These are phyloP conservation scores for Paramecium biaurelia DNA, from an alignment of 73 alveolate species.

Conservation along the genomic window DNA sequence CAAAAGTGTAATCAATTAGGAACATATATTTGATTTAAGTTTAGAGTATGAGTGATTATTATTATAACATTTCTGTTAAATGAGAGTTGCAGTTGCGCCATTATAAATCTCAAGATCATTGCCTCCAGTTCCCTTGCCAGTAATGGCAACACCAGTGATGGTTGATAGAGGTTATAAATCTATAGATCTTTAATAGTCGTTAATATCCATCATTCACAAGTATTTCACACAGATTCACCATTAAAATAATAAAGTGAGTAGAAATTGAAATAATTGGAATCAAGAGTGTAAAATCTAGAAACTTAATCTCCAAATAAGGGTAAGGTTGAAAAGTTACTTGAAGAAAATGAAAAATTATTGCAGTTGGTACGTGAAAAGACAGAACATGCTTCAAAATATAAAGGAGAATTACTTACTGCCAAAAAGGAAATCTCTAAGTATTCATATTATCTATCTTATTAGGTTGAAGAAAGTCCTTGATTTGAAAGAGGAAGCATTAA, in stretches of 20 bases:
- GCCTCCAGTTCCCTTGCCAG: slow-evolving; percentile 33
- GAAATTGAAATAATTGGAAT: slow-evolving; percentile 24
- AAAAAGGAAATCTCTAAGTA: slow-evolving; percentile 40
- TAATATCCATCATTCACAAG: slow-evolving; percentile 47
- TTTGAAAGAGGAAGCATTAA: slow-evolving; percentile 39
- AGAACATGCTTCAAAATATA: not conserved
- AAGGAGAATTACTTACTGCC: slow-evolving; percentile 45
- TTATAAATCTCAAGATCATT: slow-evolving; percentile 15
- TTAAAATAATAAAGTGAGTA: not conserved
- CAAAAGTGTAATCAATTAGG: not conserved
- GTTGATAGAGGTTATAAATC: slow-evolving; percentile 25
- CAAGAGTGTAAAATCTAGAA: slow-evolving; percentile 16
- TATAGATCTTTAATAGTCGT: not conserved
- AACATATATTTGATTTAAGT: slow-evolving; percentile 49
- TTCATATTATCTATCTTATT: not conserved
- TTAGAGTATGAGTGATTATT: slow-evolving; percentile 47
- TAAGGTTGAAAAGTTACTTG: not conserved
- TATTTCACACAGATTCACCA: slow-evolving; percentile 37
- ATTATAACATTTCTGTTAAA: slow-evolving; percentile 29
- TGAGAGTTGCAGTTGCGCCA: slow-evolving; percentile 35
- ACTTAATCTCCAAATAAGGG: not conserved
- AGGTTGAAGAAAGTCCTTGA: slow-evolving; percentile 25
- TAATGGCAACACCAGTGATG: not conserved
- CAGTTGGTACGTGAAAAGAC: not conserved
- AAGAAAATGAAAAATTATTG: slow-evolving; percentile 5